phyloP scores from a whole-genome alignment of 148 eudicot genomes.

The Nepenthes gracilis region DNA sequence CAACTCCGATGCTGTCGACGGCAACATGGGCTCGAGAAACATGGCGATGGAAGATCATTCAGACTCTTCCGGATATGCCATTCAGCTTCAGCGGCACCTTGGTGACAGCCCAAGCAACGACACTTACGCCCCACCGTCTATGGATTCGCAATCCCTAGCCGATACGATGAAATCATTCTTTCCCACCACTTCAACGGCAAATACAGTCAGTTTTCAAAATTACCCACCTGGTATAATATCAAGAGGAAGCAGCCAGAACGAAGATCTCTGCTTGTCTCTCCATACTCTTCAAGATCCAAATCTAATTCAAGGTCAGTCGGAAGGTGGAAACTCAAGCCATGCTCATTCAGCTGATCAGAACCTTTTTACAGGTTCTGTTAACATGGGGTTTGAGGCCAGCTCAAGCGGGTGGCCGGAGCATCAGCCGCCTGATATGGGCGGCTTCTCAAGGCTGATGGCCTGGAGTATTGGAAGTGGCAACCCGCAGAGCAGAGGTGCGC shows the following conservation, averaged over 20 bases:
- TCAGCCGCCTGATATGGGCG: conserved; percentile 18
- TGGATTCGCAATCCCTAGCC: not conserved
- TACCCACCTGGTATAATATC: conserved; percentile 12
- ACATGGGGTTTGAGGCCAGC: conserved; percentile 12
- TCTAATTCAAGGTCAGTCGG: not conserved
- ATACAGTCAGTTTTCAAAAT: conserved; percentile 13
- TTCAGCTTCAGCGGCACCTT: conserved; percentile 1
- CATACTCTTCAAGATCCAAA: conserved; percentile 22
- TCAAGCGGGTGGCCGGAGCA: conserved; percentile 11
- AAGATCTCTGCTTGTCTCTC: conserved; percentile 32
- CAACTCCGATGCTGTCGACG: conserved; percentile 4
- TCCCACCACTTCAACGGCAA: conserved; percentile 1
- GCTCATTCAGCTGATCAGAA: conserved; percentile 3
- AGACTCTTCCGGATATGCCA: conserved; percentile 13
- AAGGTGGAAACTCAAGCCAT: conserved; percentile 1
- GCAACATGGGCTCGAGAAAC: conserved; percentile 4
- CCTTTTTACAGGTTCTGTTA: conserved; percentile 8
- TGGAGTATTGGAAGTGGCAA: conserved; percentile 12
- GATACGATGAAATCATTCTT: not conserved
- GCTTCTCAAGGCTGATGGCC: conserved; percentile 22
- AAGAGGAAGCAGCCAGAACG: not conserved
- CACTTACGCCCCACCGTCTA: not conserved
- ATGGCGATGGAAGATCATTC: conserved; percentile 11
- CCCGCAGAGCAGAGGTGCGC: not conserved
- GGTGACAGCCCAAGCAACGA: conserved; percentile 18